Evolutionary conservation across 2,329 filamentous ascomycete species (phyloP), one percentile per base, ranked within the genome.

Genomic region (Aspergillus ochraceoroseus): DNA sequence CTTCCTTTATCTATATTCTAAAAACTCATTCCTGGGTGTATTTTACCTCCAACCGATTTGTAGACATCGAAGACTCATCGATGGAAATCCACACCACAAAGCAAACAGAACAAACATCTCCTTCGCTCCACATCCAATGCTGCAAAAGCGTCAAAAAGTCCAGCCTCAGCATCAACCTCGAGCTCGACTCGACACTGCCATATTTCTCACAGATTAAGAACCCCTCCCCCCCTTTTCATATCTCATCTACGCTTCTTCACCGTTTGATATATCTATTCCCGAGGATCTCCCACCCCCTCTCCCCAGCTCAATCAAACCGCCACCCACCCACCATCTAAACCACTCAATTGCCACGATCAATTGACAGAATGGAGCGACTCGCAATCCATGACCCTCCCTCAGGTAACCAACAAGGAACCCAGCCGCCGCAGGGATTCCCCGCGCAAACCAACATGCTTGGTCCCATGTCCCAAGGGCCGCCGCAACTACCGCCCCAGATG

Each of bases 401-500:
- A 19, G 52, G 52, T 34, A 46, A 53, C 32, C 55, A 57, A 33
- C 56, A 55, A 30, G 54, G 54, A 8, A 56, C n/a, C n/a, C n/a
- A 57, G 33, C 48, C 52, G 32, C 56, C 57, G 11, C 59, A 57
- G 33, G 54, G 56, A 32, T 53, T 51, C 11, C 41, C 54, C 11
- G 49, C 52, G 32, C 56, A 62, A 32, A 49, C 49, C 19, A 50
- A 61, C 48, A 48, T 48, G 29, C 52, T 61, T 25, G 60, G 58
- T 9, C 53, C 58, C 20, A 51, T 55, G 48, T 51, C 54, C 13
- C 61, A 65, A 31, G 69, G 68, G 3, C 64, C 67, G 11, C 70
- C 70, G 14, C 70, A 73, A 52, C 58, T 73, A 41, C 70, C 70
- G 9, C 89, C 89, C 44, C 90, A 98, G 72, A 95, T 96, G 84